Conservation (phyloP, 179 eudicot genomes). For the Amaranthus tricolor region DNA sequence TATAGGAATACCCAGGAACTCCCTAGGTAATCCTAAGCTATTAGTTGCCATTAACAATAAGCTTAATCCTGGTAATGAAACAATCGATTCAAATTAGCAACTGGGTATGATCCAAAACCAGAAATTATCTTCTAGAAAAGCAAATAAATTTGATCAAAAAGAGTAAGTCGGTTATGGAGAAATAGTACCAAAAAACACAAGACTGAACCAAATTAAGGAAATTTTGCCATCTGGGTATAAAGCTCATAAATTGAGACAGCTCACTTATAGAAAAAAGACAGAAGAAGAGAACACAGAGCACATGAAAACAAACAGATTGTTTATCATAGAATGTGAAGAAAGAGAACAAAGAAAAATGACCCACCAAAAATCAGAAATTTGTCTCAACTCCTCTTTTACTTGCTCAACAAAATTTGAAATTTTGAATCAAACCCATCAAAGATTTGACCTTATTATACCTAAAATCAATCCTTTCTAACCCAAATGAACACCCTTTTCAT, state of each 20-base stretch:
- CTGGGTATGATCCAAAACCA: conserved; percentile 22
- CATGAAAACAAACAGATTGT: conserved; percentile 44
- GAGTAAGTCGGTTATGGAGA: conserved; percentile 11
- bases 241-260: conserved; percentile 42
- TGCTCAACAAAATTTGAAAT: conserved; percentile 17
- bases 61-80: conserved; percentile 13
- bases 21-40: conserved; percentile 14
- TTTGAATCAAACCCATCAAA: conserved; percentile 35
- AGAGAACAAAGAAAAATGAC: conserved; percentile 1
- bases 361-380: conserved; percentile 25
- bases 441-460: conserved; percentile 46
- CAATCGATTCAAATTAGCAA: conserved; percentile 31
- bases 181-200: conserved; percentile 2
- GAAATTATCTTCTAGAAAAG: not conserved
- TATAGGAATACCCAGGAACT: conserved; percentile 43
- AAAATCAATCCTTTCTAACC: conserved; percentile 28
- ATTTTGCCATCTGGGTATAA: conserved; percentile 46
- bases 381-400: conserved; percentile 18
- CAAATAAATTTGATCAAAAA: conserved; percentile 8
- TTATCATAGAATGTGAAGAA: conserved; percentile 26
- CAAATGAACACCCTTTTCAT: conserved; percentile 14
- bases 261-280: conserved; percentile 28
- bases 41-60: conserved; percentile 26
- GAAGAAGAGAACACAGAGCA: conserved; percentile 41
- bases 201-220: conserved; percentile 33